Base-by-base conservation (phyloP, 306 rosid species). In the Alnus glutinosa region DNA sequence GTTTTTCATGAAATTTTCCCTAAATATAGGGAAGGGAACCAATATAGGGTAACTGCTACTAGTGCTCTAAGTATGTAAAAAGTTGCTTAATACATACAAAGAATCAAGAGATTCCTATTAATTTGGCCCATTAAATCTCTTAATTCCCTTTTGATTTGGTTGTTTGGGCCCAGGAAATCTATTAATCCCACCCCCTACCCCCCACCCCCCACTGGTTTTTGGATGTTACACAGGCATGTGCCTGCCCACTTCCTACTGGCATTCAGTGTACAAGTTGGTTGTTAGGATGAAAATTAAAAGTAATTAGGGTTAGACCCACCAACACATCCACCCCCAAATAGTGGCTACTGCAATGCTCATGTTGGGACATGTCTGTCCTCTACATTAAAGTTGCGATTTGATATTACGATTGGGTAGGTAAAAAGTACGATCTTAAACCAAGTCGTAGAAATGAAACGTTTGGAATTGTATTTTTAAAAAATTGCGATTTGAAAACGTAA, bases 101-200 rank as follows among this genome's bases (percentile, higher is more conserved):
- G 83, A 83, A 58, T 77, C 78, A 79, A 55, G 68, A 72, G 62
- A 80, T 80, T 82, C 2, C 82, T 42, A 63, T 78, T 77, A 64
- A 77, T 73, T 83, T 88, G 83, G 87, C 77, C 86, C 87, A 87
- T 89, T 78, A 82, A 79, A 78, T 77, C 79, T 77, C 66, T n/a
- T 79, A 75, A 78, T 78, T 83, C 81, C 80, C 39, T 42, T 74
- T 32, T 44, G 18, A 37, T 63, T 51, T 50, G 58, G 23, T 78
- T 64, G 23, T 77, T 87, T 74, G 91, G 92, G 84, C 88, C 90
- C 90, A 81, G 46, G 28, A 83, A 85, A 85, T 90, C 83, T 85
- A 80, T 76, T 83, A 80, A 79, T 4, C 37, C 67, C 46, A 4
- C 44, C 44, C 46, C 18, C 34, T 23, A 23, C 28, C 28, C 28